Evolutionary conservation across 371 early-diverging fungal genomes (phyloP).

Genomic region (Thermomucor indicae-seudaticae): DNA sequence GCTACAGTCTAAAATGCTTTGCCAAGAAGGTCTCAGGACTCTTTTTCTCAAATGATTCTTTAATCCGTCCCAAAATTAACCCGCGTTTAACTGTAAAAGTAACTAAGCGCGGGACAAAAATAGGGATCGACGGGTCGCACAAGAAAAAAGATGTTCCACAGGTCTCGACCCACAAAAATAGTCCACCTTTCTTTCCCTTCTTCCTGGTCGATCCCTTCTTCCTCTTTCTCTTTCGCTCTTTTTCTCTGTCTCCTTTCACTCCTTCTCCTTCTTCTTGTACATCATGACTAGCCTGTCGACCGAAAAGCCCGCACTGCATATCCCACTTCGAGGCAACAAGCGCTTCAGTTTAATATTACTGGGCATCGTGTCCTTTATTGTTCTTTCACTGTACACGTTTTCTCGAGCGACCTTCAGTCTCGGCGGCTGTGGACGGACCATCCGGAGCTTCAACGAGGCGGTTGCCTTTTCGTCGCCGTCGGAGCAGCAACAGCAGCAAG

Average conservation of each 20-base stretch:
- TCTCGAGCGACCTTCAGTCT: constrained; percentile 22
- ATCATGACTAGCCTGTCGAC: constrained; percentile 15
- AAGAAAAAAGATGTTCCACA: background rate
- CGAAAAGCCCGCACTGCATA: constrained; percentile 23
- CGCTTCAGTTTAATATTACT: constrained; percentile 22
- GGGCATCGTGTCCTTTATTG: constrained; percentile 25
- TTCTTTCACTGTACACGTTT: constrained; percentile 27
- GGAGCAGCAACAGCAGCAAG: background rate
- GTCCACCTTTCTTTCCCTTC: constrained; percentile 2
- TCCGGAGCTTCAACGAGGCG: constrained; percentile 29
- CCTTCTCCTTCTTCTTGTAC: background rate
- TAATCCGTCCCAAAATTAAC: too few species aligned
- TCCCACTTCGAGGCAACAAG: constrained; percentile 29
- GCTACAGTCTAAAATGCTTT: too few species aligned
- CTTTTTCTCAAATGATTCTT: too few species aligned
- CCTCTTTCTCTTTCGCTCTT: background rate
- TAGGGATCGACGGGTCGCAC: background rate
- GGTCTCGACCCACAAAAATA: background rate
- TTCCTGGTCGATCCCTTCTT: constrained; percentile 4
- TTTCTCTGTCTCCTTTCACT: background rate
- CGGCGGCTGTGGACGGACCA: constrained; percentile 25
- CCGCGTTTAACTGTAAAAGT: too few species aligned
- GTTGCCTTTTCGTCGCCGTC: constrained; percentile 16
- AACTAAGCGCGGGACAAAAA: too few species aligned
- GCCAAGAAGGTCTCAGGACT: too few species aligned